A percentile compares a stretch with the other conserved stretches of the same genome.
Conservation (phyloP, 176 grass and related monocot species). For the Alopecurus myosuroides region DNA sequence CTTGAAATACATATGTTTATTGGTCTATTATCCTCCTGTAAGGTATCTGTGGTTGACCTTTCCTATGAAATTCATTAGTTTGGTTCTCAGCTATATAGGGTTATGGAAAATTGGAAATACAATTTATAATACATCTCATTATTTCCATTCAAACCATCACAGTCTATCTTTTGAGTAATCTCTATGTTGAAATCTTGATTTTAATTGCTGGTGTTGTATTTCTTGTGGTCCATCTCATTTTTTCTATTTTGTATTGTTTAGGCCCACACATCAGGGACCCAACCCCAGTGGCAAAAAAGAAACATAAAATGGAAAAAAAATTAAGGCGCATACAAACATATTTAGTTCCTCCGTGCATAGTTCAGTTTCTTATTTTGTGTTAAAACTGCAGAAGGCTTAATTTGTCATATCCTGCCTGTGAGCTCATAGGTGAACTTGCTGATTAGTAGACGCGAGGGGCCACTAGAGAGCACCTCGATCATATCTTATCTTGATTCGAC, state of each 20-base stretch:
- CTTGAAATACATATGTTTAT: neutral
- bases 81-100: neutral
- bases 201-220: neutral
- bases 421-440: neutral
- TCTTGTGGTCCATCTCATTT: neutral
- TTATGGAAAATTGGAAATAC: neutral
- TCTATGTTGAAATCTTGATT: neutral
- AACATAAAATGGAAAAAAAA: neutral
- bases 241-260: neutral
- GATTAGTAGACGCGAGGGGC: neutral
- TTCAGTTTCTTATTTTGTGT: neutral
- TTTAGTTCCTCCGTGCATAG: neutral
- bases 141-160: neutral
- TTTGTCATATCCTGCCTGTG: neutral
- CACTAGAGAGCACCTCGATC: neutral
- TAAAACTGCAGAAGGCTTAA: neutral
- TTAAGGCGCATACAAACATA: neutral
- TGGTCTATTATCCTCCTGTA: neutral
- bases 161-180: neutral
- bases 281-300: neutral
- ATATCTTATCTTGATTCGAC: neutral
- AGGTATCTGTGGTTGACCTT: constrained; percentile 4
- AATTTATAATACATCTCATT: neutral
- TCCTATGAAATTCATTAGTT: neutral
- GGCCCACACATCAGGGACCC: neutral